Evolutionary conservation across 805 yeast species (phyloP).

Genomic region (Pichia eremophila): DNA sequence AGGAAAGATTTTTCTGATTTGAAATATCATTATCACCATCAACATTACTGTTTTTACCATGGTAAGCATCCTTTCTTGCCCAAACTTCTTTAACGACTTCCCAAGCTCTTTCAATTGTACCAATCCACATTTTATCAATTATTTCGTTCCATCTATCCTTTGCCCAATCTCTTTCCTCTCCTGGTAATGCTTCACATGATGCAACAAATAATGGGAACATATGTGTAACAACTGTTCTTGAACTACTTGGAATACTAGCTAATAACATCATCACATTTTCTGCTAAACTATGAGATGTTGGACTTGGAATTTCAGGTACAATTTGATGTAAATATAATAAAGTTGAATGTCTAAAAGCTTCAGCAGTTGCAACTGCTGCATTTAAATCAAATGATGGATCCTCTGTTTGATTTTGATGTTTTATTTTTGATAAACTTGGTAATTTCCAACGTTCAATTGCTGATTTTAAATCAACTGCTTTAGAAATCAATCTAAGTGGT

Average conservation of each 20-base stretch:
- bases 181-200: slow-evolving; percentile 53
- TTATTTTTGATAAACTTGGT: slow-evolving; percentile 25
- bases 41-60: slow-evolving; percentile 8
- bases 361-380: slow-evolving; percentile 60
- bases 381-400: slow-evolving; percentile 47
- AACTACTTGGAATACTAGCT: slow-evolving; percentile 53
- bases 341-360: slow-evolving; percentile 55
- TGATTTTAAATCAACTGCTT: slow-evolving; percentile 45
- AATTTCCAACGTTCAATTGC: slow-evolving; percentile 54
- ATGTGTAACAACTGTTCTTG: slow-evolving; percentile 49
- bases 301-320: slow-evolving; percentile 57
- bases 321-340: slow-evolving; percentile 57
- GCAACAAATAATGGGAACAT: slow-evolving; percentile 58
- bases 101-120: slow-evolving; percentile 54
- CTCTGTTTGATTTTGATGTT: slow-evolving; percentile 18
- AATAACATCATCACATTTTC: slow-evolving; percentile 49
- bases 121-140: slow-evolving; percentile 49
- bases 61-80: slow-evolving; percentile 46
- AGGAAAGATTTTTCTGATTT: slow-evolving; percentile 7
- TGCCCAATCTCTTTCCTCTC: slow-evolving; percentile 57
- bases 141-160: slow-evolving; percentile 47
- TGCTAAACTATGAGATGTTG: slow-evolving; percentile 45
- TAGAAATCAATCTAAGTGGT: slow-evolving; percentile 38
- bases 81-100: slow-evolving; percentile 68
- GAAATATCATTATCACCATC: background rate